phyloP scores from a whole-genome alignment of 73 alveolate genomes.

The Breviolum minutum region DNA sequence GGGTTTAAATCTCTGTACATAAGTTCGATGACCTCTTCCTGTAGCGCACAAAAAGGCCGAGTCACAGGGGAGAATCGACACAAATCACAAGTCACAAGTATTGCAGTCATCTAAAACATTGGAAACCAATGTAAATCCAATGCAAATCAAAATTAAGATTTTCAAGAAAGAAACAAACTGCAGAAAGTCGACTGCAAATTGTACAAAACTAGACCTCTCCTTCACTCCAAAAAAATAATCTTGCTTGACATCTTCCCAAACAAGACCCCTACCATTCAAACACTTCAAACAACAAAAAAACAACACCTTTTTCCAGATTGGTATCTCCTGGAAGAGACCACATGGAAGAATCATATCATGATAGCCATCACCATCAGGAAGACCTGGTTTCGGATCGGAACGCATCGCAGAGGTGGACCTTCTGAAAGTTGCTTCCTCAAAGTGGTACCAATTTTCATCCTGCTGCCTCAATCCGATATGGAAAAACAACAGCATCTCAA shows the following conservation, averaged over 20 bases:
- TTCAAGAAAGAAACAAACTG: too few relatives aligned
- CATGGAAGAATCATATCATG: constrained; percentile 84
- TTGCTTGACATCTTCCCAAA: neutral
- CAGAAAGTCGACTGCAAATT: neutral
- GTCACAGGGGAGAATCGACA: too few relatives aligned
- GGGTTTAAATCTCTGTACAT: constrained; percentile 87
- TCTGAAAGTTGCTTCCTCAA: too few relatives aligned
- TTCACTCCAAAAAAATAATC: neutral
- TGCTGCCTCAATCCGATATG: too few relatives aligned
- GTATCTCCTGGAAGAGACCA: constrained; percentile 54
- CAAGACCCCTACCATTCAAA: too few relatives aligned
- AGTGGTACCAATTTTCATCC: too few relatives aligned
- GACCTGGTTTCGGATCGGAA: neutral
- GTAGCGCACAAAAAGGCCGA: neutral
- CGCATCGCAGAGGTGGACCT: too few relatives aligned
- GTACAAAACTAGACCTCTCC: neutral
- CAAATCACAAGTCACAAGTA: neutral
- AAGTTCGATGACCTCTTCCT: constrained; percentile 66
- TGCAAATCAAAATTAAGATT: too few relatives aligned
- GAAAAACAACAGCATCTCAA: too few relatives aligned
- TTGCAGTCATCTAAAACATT: neutral
- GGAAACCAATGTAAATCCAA: neutral
- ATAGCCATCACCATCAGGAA: constrained; percentile 68
- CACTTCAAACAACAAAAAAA: too few relatives aligned
- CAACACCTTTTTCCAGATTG: too few relatives aligned